These are phyloP conservation scores for Pichia sp. DNA, from an alignment of 1,139 yeast genomes.

Conservation along the genomic window DNA sequence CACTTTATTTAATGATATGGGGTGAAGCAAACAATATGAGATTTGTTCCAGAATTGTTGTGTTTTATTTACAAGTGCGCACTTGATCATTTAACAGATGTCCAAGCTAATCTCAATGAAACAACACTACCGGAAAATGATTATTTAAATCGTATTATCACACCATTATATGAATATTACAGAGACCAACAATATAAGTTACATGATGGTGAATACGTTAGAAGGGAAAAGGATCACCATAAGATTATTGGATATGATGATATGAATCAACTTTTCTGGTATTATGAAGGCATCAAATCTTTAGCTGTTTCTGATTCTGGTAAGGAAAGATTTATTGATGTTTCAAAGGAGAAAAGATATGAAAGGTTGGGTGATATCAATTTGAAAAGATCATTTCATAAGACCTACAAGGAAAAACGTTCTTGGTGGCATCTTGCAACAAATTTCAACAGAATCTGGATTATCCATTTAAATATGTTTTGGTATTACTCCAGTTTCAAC, in stretches of 20 bases:
- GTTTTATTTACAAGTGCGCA: conserved; percentile 94
- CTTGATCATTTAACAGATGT: conserved; percentile 60
- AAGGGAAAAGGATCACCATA: conserved; percentile 63
- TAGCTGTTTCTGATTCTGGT: conserved; percentile 36
- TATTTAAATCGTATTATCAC: conserved; percentile 43
- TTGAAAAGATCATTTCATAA: conserved; percentile 70
- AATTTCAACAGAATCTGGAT: conserved; percentile 86
- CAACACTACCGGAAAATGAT: conserved; percentile 26
- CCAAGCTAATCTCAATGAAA: conserved; percentile 14
- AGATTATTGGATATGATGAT: conserved; percentile 82
- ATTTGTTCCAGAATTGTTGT: conserved; percentile 85
- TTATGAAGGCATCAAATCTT: conserved; percentile 44
- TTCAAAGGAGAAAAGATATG: conserved; percentile 46
- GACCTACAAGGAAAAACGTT: conserved; percentile 70
- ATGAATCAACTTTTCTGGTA: conserved; percentile 86
- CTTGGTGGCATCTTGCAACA: conserved; percentile 75
- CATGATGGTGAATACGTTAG: conserved; percentile 43
- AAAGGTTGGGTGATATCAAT: conserved; percentile 44
- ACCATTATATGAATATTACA: conserved; percentile 44
- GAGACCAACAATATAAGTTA: conserved; percentile 42
- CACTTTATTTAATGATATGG: conserved; percentile 90
- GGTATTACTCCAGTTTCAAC: conserved; percentile 81
- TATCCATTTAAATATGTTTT: conserved; percentile 70
- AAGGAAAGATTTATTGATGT: conserved; percentile 45
- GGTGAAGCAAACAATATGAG: conserved; percentile 99